Conservation (phyloP, 345 rosid species). For the Sonneratia alba region DNA sequence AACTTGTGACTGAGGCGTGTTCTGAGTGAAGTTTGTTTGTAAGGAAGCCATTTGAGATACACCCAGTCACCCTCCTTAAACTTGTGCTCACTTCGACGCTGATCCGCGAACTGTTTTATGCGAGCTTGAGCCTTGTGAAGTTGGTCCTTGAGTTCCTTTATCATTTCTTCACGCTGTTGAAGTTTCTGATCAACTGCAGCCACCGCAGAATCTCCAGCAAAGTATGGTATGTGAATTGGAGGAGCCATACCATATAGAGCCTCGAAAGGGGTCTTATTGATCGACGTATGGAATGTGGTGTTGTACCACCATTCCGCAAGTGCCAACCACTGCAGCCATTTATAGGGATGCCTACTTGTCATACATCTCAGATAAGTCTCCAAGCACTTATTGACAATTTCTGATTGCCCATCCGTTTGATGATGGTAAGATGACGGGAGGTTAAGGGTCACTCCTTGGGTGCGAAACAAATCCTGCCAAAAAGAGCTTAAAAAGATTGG, state of each 20-base stretch:
- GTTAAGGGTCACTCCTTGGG: background rate
- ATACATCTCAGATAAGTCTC: background rate
- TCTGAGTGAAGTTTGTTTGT: background rate
- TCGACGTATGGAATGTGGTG: background rate
- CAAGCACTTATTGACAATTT: constrained; percentile 2
- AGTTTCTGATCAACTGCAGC: background rate
- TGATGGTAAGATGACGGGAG: background rate
- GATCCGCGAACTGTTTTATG: background rate
- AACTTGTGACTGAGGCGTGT: background rate
- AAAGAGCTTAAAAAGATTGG: background rate
- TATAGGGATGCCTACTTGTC: background rate
- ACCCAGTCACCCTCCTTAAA: background rate
- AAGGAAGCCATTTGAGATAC: background rate
- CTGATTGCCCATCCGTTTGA: constrained; percentile 2
- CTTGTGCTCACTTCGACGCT: background rate
- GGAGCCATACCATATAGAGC: constrained; percentile 2
- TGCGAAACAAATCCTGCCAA: background rate
- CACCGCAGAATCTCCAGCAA: background rate
- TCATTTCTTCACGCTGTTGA: background rate
- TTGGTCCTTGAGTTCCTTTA: background rate
- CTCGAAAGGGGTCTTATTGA: background rate
- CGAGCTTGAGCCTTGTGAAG: background rate
- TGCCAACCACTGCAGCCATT: background rate
- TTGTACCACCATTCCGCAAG: constrained; percentile 9
- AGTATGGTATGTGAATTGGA: background rate